Percentiles rank a stretch among this genome's conserved stretches.
These are phyloP conservation scores for Corchorus capsularis DNA, from an alignment of 345 rosid species.

Conservation along the genomic window DNA sequence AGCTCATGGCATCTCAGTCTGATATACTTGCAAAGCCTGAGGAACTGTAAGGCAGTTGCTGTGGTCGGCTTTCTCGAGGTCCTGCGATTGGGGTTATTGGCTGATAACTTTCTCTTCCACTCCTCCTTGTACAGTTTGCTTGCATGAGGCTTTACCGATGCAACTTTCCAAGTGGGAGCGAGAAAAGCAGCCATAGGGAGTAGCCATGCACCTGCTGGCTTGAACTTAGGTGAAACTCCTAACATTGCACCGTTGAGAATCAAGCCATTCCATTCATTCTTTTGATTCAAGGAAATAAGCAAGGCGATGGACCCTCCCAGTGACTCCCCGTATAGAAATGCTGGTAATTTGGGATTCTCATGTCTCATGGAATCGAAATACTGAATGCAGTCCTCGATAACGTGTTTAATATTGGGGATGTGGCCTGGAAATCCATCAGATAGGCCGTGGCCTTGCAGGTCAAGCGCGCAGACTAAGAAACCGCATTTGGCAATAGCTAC, in stretches of 20 bases:
- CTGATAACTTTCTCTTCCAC: background rate
- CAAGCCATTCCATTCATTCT: conserved; percentile 5
- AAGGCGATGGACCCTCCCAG: background rate
- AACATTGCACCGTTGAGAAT: background rate
- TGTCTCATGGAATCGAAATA: background rate
- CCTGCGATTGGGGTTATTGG: background rate
- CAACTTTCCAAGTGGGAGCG: background rate
- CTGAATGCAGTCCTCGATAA: background rate
- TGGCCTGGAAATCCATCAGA: conserved; percentile 7
- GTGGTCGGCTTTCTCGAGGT: background rate
- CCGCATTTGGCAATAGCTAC: background rate
- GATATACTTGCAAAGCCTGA: background rate
- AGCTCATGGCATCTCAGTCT: background rate
- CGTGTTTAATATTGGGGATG: background rate
- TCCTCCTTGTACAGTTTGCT: background rate
- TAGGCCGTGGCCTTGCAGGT: background rate
- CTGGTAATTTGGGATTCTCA: background rate
- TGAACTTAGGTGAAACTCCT: background rate
- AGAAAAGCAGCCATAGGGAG: background rate
- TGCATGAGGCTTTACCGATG: background rate
- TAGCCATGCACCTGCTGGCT: background rate
- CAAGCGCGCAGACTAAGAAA: background rate
- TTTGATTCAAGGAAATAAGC: background rate
- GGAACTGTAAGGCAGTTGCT: background rate
- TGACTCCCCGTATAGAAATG: background rate